phyloP scores from a whole-genome alignment of 345 rosid species.

The Crucihimalaya himalaica region DNA sequence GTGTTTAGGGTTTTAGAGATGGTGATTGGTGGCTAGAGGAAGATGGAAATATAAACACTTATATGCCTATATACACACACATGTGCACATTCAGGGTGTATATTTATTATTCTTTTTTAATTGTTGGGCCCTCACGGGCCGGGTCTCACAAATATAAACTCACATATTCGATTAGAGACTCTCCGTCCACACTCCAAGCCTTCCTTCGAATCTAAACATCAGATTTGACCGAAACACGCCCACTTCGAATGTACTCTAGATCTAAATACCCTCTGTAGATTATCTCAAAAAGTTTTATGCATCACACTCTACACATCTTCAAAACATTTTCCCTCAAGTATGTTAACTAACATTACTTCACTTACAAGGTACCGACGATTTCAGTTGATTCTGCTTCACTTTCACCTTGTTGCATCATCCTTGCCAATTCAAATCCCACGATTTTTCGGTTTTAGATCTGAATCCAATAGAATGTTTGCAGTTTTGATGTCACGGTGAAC shows the following conservation, averaged over 20 bases:
- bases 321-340: neutral
- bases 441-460: slow-evolving; percentile 23
- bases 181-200: neutral
- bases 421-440: slow-evolving; percentile 20
- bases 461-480: slow-evolving; percentile 28
- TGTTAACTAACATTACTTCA: neutral
- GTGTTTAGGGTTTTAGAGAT: too few relatives aligned
- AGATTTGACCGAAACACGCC: slow-evolving; percentile 23
- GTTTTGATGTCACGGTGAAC: slow-evolving; percentile 30
- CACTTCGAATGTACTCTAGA: neutral
- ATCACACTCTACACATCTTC: neutral
- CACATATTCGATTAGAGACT: slow-evolving; percentile 1
- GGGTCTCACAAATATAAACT: neutral
- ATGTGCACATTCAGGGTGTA: too few relatives aligned
- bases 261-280: slow-evolving; percentile 20
- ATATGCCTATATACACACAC: too few relatives aligned
- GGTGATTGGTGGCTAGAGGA: too few relatives aligned
- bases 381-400: neutral
- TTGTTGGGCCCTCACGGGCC: too few relatives aligned
- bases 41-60: too few relatives aligned
- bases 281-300: neutral
- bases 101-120: too few relatives aligned
- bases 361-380: neutral
- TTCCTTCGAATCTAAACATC: slow-evolving; percentile 36
- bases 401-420: slow-evolving; percentile 16